phyloP scores from a whole-genome alignment of 306 rosid genomes.

The Glycine latifolia region DNA sequence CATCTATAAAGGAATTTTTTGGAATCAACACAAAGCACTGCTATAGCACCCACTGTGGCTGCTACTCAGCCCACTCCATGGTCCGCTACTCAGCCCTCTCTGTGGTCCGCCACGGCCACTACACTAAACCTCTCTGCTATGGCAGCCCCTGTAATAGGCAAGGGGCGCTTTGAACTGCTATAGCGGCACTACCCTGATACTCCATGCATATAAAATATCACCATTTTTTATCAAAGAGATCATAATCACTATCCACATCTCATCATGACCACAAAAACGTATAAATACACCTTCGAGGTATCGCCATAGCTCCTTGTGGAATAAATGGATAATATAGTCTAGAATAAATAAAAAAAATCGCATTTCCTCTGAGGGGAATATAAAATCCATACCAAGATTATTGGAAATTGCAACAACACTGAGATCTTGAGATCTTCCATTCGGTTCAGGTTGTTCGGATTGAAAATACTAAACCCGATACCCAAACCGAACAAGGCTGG shows the following conservation, averaged over 20 bases:
- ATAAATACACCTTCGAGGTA: neutral
- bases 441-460: too few relatives aligned
- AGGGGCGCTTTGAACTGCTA: too few relatives aligned
- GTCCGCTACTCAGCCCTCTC: too few relatives aligned
- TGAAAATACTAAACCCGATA: too few relatives aligned
- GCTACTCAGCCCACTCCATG: too few relatives aligned
- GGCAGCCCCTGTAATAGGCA: too few relatives aligned
- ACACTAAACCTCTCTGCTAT: too few relatives aligned
- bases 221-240: neutral
- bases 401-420: neutral
- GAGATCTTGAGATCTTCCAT: neutral
- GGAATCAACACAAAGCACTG: too few relatives aligned
- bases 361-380: neutral
- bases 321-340: neutral
- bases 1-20: too few relatives aligned
- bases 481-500: too few relatives aligned
- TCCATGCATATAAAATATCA: neutral
- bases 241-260: neutral
- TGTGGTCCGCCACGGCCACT: too few relatives aligned
- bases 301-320: neutral
- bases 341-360: neutral
- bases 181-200: neutral
- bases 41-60: too few relatives aligned
- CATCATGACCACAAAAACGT: neutral
- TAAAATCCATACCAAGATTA: neutral